Conservation (phyloP, 257 asterid species). For the Plantago ovata region DNA sequence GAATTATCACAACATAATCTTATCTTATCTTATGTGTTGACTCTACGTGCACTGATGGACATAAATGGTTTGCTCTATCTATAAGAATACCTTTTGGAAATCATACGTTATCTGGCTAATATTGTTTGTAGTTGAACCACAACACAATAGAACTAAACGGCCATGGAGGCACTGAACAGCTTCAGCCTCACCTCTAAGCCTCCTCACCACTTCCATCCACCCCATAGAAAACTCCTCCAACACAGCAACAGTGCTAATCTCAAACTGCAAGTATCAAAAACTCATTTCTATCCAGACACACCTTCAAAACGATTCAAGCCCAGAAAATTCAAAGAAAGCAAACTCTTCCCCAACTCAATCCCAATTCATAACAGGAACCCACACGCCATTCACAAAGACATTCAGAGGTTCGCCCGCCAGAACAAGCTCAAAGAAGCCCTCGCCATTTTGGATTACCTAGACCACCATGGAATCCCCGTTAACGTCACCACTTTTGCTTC, state of each 20-base stretch:
- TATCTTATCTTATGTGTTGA: no score
- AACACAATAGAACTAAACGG: no score
- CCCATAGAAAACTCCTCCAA: constrained; percentile 4
- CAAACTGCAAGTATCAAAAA: constrained; percentile 32
- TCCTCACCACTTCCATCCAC: constrained; percentile 23
- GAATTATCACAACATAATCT: no score
- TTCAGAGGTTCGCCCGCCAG: constrained; percentile 56
- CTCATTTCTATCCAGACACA: constrained; percentile 20
- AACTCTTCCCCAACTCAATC: constrained; percentile 43
- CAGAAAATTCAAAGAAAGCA: constrained; percentile 31
- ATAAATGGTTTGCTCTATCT: no score
- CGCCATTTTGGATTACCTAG: constrained; percentile 64
- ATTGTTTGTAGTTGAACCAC: no score
- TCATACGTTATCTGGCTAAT: no score
- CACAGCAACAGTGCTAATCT: constrained; percentile 9
- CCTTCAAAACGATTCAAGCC: constrained; percentile 11
- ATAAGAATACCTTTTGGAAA: no score
- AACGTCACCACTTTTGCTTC: constrained; percentile 72
- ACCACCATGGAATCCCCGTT: constrained; percentile 76
- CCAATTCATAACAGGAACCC: constrained; percentile 72
- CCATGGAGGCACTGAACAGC: constrained; percentile 42
- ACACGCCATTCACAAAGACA: constrained; percentile 60
- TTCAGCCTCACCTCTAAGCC: constrained; percentile 32
- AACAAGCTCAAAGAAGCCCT: constrained; percentile 80
- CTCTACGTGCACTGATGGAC: no score